Conservation (phyloP, 352 stramenopile species). For the Pythium aphanidermatum region DNA sequence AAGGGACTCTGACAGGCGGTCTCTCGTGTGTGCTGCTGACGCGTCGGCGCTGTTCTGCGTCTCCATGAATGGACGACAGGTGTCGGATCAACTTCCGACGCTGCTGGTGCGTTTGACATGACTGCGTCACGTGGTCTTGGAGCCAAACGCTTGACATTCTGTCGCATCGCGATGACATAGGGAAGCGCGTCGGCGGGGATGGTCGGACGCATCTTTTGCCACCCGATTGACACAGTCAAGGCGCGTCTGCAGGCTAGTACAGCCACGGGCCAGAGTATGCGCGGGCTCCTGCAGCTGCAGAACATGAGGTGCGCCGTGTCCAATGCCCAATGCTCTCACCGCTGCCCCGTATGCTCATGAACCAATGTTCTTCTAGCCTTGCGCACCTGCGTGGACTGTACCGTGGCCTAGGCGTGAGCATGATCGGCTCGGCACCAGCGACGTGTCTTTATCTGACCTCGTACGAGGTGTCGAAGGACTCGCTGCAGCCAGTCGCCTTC, state of each 20-base stretch:
- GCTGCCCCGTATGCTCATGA: no score
- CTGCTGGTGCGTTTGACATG: conserved; percentile 34
- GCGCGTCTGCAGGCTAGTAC: conserved; percentile 62
- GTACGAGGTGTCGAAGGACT: conserved; percentile 90
- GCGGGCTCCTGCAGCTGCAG: conserved; percentile 33
- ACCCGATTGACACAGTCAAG: conserved; percentile 92
- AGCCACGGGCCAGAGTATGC: conserved; percentile 7
- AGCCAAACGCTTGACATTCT: background rate
- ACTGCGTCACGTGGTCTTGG: no score
- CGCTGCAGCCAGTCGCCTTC: conserved; percentile 30
- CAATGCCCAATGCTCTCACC: background rate
- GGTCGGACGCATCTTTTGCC: conserved; percentile 82
- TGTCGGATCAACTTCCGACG: conserved; percentile 43
- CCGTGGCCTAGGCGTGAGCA: conserved; percentile 91
- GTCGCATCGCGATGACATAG: conserved; percentile 13
- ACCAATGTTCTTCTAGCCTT: conserved; percentile 13
- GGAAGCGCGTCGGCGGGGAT: conserved; percentile 80
- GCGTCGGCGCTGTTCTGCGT: no score
- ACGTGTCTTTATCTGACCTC: conserved; percentile 96
- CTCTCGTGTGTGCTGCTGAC: conserved; percentile 3
- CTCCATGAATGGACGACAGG: no score
- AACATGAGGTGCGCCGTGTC: conserved; percentile 29
- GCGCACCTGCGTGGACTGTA: conserved; percentile 88
- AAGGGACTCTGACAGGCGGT: background rate
- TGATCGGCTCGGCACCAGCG: conserved; percentile 92